Conservation (phyloP, 805 yeast genomes). For the Metschnikowia peoriensis region DNA sequence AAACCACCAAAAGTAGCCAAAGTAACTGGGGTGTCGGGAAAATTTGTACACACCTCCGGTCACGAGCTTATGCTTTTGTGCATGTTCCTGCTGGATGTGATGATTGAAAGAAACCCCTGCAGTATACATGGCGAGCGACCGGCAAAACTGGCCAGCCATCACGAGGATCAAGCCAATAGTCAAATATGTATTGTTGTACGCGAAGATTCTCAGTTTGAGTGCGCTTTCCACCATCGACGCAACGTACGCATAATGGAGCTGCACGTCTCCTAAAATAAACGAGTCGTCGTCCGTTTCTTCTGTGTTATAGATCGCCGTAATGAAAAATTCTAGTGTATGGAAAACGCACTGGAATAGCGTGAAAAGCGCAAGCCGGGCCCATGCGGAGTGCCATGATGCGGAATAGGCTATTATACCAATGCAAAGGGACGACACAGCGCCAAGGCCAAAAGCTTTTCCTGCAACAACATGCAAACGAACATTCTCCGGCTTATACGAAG, state of each 20-base stretch:
- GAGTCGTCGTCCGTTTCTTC: slow-evolving; percentile 64
- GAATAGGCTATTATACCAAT: slow-evolving; percentile 1
- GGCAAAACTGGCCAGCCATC: slow-evolving; percentile 59
- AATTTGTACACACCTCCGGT: slow-evolving; percentile 68
- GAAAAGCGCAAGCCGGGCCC: slow-evolving; percentile 10
- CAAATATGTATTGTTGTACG: slow-evolving; percentile 3
- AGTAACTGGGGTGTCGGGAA: slow-evolving; percentile 85
- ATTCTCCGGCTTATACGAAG: slow-evolving; percentile 3
- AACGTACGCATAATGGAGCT: slow-evolving; percentile 25
- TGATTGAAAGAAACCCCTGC: slow-evolving; percentile 89
- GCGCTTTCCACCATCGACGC: slow-evolving; percentile 16
- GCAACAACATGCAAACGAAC: slow-evolving; percentile 30
- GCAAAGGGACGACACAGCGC: slow-evolving; percentile 22
- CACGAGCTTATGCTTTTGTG: slow-evolving; percentile 61
- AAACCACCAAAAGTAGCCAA: slow-evolving; percentile 94
- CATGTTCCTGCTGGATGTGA: slow-evolving; percentile 54
- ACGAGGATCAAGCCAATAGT: slow-evolving; percentile 48
- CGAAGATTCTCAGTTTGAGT: slow-evolving; percentile 3
- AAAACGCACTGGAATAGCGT: slow-evolving; percentile 42
- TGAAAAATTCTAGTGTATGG: slow-evolving; percentile 79
- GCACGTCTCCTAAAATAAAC: slow-evolving; percentile 33
- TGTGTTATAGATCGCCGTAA: slow-evolving; percentile 74
- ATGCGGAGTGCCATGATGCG: neutral
- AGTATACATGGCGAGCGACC: slow-evolving; percentile 81
- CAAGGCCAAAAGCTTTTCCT: slow-evolving; percentile 33